phyloP scores from a whole-genome alignment of 2,329 filamentous ascomycete genomes.

The Xenoacremonium recifei region DNA sequence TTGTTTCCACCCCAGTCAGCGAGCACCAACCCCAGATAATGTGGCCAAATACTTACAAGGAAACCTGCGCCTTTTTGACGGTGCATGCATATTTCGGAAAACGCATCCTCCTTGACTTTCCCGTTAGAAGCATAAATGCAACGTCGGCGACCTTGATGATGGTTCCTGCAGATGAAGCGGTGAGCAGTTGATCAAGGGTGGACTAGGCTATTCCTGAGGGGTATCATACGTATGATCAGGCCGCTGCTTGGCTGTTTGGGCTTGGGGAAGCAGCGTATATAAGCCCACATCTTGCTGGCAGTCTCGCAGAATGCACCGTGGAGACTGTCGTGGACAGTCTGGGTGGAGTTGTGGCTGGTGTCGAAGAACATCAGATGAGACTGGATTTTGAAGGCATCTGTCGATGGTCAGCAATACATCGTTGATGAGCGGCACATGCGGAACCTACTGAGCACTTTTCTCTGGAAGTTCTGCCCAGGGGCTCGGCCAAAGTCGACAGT shows the following conservation, averaged over 20 bases:
- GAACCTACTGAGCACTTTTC: conserved; percentile 69
- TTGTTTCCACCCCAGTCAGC: conserved; percentile 28
- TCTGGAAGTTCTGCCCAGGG: conserved; percentile 75
- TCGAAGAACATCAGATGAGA: conserved; percentile 83
- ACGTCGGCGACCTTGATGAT: conserved; percentile 65
- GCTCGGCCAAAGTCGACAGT: conserved; percentile 73
- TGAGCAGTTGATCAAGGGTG: conserved; percentile 1
- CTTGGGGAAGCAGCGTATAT: conserved; percentile 56
- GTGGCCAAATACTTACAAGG: conserved; percentile 50
- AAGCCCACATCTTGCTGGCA: conserved; percentile 71
- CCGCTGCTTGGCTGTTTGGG: conserved; percentile 53
- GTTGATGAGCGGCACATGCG: not conserved
- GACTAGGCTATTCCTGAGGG: not conserved
- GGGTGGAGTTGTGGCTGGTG: conserved; percentile 69
- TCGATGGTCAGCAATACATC: not conserved
- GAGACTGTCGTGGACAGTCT: conserved; percentile 71
- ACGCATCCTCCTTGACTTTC: conserved; percentile 43
- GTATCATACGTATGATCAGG: conserved; percentile 62
- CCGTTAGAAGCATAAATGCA: conserved; percentile 62
- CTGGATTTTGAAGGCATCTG: conserved; percentile 76
- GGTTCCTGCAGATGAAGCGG: conserved; percentile 45
- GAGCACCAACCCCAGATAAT: not conserved
- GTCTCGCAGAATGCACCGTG: conserved; percentile 73
- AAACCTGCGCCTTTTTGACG: conserved; percentile 58
- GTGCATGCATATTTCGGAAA: conserved; percentile 56